Percentiles rank a stretch among this genome's conserved stretches.
Evolutionary conservation across 139 green algal genomes (phyloP).

Genomic region (Picochlorum sp.): DNA sequence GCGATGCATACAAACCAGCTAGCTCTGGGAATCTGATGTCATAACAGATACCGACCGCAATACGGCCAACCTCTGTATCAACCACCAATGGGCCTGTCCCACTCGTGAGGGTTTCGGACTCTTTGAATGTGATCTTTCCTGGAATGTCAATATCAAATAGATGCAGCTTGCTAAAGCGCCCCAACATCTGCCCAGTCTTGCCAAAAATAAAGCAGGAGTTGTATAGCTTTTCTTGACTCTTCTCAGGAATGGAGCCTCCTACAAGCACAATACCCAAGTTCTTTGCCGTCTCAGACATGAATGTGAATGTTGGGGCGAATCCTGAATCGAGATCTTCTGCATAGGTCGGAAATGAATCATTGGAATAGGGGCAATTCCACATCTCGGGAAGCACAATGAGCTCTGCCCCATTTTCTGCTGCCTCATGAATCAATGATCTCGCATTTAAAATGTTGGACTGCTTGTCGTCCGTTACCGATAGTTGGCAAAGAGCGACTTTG

Average conservation of each 20-base stretch:
- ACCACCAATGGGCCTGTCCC: constrained; percentile 68
- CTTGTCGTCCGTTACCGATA: constrained; percentile 72
- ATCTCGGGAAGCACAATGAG: constrained; percentile 89
- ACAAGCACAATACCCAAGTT: constrained; percentile 40
- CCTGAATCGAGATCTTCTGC: constrained; percentile 78
- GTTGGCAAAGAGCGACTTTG: constrained; percentile 89
- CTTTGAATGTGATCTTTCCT: constrained; percentile 94
- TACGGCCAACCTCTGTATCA: constrained; percentile 66
- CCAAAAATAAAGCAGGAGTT: constrained; percentile 96
- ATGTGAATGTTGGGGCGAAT: constrained; percentile 30
- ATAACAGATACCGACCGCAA: constrained; percentile 96
- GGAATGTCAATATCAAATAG: constrained; percentile 99
- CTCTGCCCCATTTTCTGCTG: constrained; percentile 46
- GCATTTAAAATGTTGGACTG: constrained; percentile 70
- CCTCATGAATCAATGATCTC: constrained; percentile 51
- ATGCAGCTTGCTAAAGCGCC: constrained; percentile 84
- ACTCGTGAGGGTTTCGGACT: constrained; percentile 78
- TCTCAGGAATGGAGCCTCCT: constrained; percentile 80
- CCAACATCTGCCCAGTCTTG: constrained; percentile 65
- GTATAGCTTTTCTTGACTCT: constrained; percentile 66
- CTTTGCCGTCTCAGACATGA: constrained; percentile 31
- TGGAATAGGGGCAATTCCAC: constrained; percentile 97
- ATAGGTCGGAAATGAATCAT: constrained; percentile 86
- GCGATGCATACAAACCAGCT: constrained; percentile 68
- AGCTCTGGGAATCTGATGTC: constrained; percentile 96